These are phyloP conservation scores for Nigrospora sphaerica DNA, from an alignment of 2,329 filamentous ascomycete genomes.

Conservation along the genomic window DNA sequence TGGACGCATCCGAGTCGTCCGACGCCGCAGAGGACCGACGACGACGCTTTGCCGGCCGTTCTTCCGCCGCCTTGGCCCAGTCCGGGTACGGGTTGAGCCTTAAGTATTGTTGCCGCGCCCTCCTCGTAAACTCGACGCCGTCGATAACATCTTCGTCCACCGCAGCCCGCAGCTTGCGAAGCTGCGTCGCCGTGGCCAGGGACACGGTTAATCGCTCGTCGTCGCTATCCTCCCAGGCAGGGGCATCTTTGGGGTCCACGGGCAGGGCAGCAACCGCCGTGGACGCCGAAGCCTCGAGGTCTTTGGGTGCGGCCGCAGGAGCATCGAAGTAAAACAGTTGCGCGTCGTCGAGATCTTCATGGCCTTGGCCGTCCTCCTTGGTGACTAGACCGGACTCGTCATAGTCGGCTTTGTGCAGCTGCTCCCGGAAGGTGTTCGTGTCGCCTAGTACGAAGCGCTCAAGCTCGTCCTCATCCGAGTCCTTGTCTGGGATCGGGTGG, in stretches of 20 bases:
- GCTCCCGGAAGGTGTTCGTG: conserved; percentile 70
- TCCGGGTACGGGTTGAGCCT: conserved; percentile 52
- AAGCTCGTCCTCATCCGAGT: conserved; percentile 76
- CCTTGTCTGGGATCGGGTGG: conserved; percentile 48
- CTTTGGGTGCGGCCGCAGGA: conserved; percentile 26
- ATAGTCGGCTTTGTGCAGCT: conserved; percentile 48
- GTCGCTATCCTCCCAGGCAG: conserved; percentile 91
- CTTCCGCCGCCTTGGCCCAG: conserved; percentile 49
- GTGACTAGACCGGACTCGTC: conserved; percentile 26
- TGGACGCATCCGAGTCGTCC: conserved; percentile 20
- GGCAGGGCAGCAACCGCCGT: conserved; percentile 14
- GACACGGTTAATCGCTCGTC: conserved; percentile 84
- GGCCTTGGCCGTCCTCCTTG: conserved; percentile 36
- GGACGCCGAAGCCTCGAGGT: conserved; percentile 10
- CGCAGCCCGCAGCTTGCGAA: conserved; percentile 75
- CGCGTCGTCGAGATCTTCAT: conserved; percentile 67
- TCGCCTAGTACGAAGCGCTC: conserved; percentile 87
- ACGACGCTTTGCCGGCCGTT: conserved; percentile 41
- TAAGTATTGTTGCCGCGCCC: conserved; percentile 72
- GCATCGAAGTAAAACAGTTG: conserved; percentile 83
- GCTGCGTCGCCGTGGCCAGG: conserved; percentile 63
- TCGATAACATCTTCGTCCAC: conserved; percentile 81
- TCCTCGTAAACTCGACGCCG: conserved; percentile 75
- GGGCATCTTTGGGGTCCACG: conserved; percentile 27
- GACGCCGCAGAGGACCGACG: conserved; percentile 42